phyloP scores from a whole-genome alignment of 2,329 filamentous ascomycete genomes.

The Ophiostoma piceae region DNA sequence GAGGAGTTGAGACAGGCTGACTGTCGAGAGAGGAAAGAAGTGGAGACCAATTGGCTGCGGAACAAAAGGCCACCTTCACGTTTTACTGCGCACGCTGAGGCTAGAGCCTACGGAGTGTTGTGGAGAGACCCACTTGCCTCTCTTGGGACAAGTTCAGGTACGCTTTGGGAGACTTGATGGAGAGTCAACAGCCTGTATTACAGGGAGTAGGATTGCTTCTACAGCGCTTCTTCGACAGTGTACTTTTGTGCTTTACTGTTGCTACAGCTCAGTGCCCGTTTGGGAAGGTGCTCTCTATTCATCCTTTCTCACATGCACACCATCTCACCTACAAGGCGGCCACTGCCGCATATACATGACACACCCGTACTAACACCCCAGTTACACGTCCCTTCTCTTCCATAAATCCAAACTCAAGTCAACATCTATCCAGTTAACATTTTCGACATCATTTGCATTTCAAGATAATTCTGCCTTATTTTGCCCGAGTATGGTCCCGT shows the following conservation, averaged over 20 bases:
- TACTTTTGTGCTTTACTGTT: not conserved
- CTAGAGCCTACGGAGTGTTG: not conserved
- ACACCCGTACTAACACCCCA: too few species aligned
- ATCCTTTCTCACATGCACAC: not conserved
- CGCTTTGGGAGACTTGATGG: not conserved
- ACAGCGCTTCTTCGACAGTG: not conserved
- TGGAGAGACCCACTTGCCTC: slow-evolving; percentile 18
- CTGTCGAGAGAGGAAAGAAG: not conserved
- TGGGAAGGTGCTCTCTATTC: not conserved
- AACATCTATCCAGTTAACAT: too few species aligned
- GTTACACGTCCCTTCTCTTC: too few species aligned
- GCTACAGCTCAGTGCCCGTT: not conserved
- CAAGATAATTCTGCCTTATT: too few species aligned
- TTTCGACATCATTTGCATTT: too few species aligned
- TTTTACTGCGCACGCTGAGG: slow-evolving; percentile 11
- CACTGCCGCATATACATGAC: too few species aligned
- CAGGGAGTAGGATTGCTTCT: not conserved
- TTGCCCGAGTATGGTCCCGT: too few species aligned
- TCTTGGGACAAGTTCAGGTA: slow-evolving; percentile 23
- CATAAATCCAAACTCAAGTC: too few species aligned
- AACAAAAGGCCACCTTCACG: slow-evolving; percentile 17
- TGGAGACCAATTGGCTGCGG: not conserved
- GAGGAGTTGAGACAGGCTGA: not conserved
- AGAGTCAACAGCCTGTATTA: not conserved
- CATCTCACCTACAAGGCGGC: too few species aligned